phyloP scores from a whole-genome alignment of 768 basidiomycete genomes.

The Pleurotus salmoneostramineus region DNA sequence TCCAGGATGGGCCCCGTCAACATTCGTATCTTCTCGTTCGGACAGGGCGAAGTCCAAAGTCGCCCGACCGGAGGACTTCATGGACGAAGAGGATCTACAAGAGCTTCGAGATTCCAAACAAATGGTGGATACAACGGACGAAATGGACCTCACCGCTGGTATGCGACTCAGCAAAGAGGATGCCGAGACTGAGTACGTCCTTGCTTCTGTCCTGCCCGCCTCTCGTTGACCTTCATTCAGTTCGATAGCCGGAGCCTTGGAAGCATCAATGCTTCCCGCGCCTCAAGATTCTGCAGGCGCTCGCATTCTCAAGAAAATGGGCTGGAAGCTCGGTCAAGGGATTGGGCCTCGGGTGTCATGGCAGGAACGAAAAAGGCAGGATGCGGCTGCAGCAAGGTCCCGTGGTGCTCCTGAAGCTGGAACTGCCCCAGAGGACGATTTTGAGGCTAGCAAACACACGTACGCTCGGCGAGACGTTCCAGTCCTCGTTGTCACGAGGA shows the following conservation, averaged over 20 bases:
- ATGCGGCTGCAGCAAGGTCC: constrained; percentile 41
- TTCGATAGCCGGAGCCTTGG: constrained; percentile 50
- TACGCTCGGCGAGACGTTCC: constrained; percentile 83
- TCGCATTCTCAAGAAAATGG: constrained; percentile 89
- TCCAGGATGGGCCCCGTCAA: constrained; percentile 92
- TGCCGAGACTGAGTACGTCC: constrained; percentile 52
- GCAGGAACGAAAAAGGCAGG: constrained; percentile 69
- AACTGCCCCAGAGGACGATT: constrained; percentile 55
- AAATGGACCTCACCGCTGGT: constrained; percentile 65
- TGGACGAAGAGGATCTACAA: constrained; percentile 97
- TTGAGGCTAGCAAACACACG: constrained; percentile 82
- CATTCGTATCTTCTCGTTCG: constrained; percentile 85
- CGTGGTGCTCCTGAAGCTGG: constrained; percentile 26
- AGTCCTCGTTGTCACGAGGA: constrained; percentile 55
- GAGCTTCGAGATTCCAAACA: constrained; percentile 72
- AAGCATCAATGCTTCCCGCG: constrained; percentile 65
- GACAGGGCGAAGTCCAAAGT: constrained; percentile 66
- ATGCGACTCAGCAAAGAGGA: constrained; percentile 37
- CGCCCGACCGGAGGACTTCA: constrained; percentile 85
- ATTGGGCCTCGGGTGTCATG: constrained; percentile 86
- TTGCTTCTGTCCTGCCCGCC: neutral
- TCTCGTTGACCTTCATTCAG: neutral
- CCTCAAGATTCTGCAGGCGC: constrained; percentile 81
- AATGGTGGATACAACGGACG: constrained; percentile 76
- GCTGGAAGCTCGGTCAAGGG: constrained; percentile 91